Base-by-base conservation (phyloP, 768 basidiomycete genomes). In the Kwoniella bestiolae region DNA sequence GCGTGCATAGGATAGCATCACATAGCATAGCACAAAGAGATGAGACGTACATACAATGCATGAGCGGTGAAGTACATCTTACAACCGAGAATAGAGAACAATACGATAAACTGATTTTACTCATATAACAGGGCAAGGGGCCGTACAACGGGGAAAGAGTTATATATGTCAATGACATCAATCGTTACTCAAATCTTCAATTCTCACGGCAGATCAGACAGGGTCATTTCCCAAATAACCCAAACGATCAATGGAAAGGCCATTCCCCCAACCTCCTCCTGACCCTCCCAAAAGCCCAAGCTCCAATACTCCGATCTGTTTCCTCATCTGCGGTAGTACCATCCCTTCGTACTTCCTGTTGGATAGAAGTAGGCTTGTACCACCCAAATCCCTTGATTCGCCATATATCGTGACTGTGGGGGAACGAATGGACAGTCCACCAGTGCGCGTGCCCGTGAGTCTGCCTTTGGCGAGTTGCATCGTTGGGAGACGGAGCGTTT, bases 281-380 rank as follows among this genome's bases (percentile, higher is more conserved):
- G 2, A 50, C 60, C 31, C 60, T 23, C 3, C 18, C 34, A 28
- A 61, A 9, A 34, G 60, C 60, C 60, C 60, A 61, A 8, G 47
- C 60, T 52, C 49, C 60, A 11, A 61, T 23, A 50, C 60, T 61
- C 26, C 50, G 28, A 44, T 61, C n/a, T n/a, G n/a, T n/a, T n/a
- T n/a, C 60, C 31, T 29, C 49, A 18, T 61, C 32, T 5, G 26
- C 23, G n/a, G n/a, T n/a, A n/a, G n/a, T n/a, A n/a, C 7, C 35
- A 26, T 51, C 34, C 46, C 38, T 29, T 31, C 49, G 29, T 32
- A n/a, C 21, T 34, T 25, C 35, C 28, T 45, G 9, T 45, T 26
- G 29, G 28, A 32, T n/a, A 21, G 26, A n/a, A 25, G 5, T 3
- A n/a, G 50, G 49, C 18, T 61, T 29, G 21, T 61, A 61, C 60